Base-by-base conservation (phyloP, 2,329 filamentous ascomycete genomes). In the Calonectria pseudoturangicola region DNA sequence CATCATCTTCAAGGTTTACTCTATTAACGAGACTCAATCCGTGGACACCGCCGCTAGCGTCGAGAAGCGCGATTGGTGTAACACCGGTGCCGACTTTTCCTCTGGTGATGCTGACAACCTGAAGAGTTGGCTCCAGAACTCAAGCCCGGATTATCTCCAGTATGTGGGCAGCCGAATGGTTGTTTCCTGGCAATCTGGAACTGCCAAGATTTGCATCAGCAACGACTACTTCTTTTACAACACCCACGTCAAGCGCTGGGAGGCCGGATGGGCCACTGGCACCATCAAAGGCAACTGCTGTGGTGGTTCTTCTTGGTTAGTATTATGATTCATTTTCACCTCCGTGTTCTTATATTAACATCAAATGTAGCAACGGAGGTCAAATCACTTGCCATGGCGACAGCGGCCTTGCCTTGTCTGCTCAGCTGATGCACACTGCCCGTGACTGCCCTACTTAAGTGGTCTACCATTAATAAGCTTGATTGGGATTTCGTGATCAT, bases 191-290 rank as follows among this genome's bases (percentile, higher is more conserved):
- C 2, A 47, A 8, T 47, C 43, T 21, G 43, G 43, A 47, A 47
- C 18, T 21, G 43, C 43, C 43, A 47, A 47, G 43, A 47, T 47
- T 47, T 47, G 43, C 43, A 47, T 47, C 18, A 47, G 43, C n/a
- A 47, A 47, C 43, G 10, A 47, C 43, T 47, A 47, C 43, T 47
- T 47, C 10, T 47, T 47, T 8, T 18, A 47, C 15, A 47, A 47
- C 43, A 47, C 43, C 18, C 43, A 47, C 16, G 43, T 47, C 43
- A 47, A 47, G 18, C 43, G 43, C 18, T 47, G 43, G 43, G 43
- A 47, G 15, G 43, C 43, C 43, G 43, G 43, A 47, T 47, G 43
- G 43, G 43, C 43, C 43, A 47, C 43, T 21, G 43, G 43, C 43
- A 47, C 43, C 10, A 47, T 47, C 18, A n/a, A 21, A 4, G 43